Base-by-base conservation (phyloP, 306 rosid genomes). In the Quercus engelmannii region DNA sequence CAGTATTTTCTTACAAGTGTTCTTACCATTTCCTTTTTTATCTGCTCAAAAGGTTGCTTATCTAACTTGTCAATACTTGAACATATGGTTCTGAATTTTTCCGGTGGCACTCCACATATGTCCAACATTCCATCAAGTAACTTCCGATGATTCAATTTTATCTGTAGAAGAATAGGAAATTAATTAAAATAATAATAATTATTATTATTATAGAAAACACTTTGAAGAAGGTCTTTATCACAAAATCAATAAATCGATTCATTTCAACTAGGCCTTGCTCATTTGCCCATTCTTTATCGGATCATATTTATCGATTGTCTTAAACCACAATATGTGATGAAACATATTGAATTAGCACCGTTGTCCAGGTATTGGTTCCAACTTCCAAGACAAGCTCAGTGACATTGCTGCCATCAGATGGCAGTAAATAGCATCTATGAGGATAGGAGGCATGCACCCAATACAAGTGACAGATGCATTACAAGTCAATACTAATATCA, bases 71-170 rank as follows among this genome's bases (percentile, higher is more conserved):
- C 99, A 55, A 95, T 90, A 79, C 96, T 95, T 56, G 99, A 91
- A 80, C 98, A 95, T 80, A 95, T 95, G 74, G 99, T 93, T 84
- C 99, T 93, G 78, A 95, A 95, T 84, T 95, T 93, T 76, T 92
- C 94, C 12, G 91, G 84, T 25, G 97, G 99, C 64, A 95, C 98
- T 69, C 99, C 97, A 85, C 97, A 93, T 74, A 93, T 89, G 85
- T 91, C 92, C 87, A 95, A 87, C 99, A 93, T 93, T 77, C 98
- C 97, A 86, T 93, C 98, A 79, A 95, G 85, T 80, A 93, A 76
- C 89, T 85, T 90, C 73, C 99, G 88, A 62, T 95, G 98, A 77
- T 90, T 95, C 91, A 95, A 85, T 75, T 95, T 95, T 77, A 95
- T 87, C 99, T 95, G 96, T 28, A 20, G 65, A 81, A 69, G 30